A percentile compares a stretch with the other conserved stretches of the same genome.
phyloP scores from a whole-genome alignment of 1,284 basidiomycete species.

The Puccinia triticina region DNA sequence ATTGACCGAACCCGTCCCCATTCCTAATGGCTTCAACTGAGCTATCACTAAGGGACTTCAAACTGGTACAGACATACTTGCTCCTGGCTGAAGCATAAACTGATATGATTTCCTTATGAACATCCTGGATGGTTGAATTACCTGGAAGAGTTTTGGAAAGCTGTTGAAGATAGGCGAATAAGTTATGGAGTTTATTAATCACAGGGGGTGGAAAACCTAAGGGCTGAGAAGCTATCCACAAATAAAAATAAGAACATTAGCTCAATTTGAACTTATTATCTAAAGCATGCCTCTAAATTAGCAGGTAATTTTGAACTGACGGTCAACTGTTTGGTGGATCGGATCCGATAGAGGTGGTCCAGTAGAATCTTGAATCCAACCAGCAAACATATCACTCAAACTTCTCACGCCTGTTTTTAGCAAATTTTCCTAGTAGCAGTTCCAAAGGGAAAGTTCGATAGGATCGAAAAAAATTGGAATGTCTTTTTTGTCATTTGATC shows the following conservation, averaged over 20 bases:
- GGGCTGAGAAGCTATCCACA: conserved; percentile 1
- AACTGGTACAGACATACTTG: conserved; percentile 31
- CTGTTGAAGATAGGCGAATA: conserved; percentile 37
- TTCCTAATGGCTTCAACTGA: conserved; percentile 33
- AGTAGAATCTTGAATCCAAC: conserved; percentile 25
- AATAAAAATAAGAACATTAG: background rate
- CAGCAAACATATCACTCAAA: conserved; percentile 16
- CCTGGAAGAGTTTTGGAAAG: conserved; percentile 8
- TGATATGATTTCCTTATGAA: conserved; percentile 20
- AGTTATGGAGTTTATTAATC: conserved; percentile 18
- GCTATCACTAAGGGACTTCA: conserved; percentile 2
- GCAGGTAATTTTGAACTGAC: background rate
- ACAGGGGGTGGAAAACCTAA: conserved; percentile 29
- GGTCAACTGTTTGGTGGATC: conserved; percentile 16
- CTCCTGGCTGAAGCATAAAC: conserved; percentile 23
- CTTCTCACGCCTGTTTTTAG: conserved; percentile 4
- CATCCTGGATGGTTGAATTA: conserved; percentile 2
- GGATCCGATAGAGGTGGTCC: conserved; percentile 27
- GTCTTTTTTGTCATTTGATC: background rate
- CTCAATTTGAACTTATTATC: background rate
- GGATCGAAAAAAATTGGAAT: background rate
- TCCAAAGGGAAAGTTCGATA: background rate
- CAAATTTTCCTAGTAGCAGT: conserved; percentile 15
- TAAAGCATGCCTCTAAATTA: background rate
- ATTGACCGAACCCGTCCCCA: conserved; percentile 26